A percentile compares a stretch with the other conserved stretches of the same genome.
phyloP scores from a whole-genome alignment of 106 monocot genomes.

The Dendrobium chrysotoxum region DNA sequence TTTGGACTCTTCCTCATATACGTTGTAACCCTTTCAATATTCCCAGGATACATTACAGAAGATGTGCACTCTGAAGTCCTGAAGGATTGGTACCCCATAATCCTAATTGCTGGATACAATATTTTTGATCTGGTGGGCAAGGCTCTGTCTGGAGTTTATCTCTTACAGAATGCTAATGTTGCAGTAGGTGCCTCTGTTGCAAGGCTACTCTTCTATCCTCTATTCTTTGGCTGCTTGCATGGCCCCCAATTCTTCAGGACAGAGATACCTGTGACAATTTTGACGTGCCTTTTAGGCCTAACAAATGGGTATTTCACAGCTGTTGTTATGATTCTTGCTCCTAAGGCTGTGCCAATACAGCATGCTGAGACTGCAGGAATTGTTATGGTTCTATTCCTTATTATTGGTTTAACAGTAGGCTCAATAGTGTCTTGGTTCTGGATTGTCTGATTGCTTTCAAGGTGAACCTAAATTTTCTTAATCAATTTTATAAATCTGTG shows the following conservation, averaged over 20 bases:
- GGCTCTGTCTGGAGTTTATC: slow-evolving; percentile 31
- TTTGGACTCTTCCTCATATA: slow-evolving; percentile 46
- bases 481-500: not conserved
- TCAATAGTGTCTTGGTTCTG: slow-evolving; percentile 50
- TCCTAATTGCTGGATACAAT: slow-evolving; percentile 45
- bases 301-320: slow-evolving; percentile 54
- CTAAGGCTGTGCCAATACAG: slow-evolving; percentile 52
- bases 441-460: slow-evolving; percentile 22
- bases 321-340: slow-evolving; percentile 49
- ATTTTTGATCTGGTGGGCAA: slow-evolving; percentile 51
- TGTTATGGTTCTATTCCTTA: slow-evolving; percentile 39
- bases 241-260: slow-evolving; percentile 42
- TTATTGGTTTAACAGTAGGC: slow-evolving; percentile 23
- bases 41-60: slow-evolving; percentile 56
- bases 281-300: slow-evolving; percentile 49
- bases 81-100: slow-evolving; percentile 55
- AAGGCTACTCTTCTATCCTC: slow-evolving; percentile 48
- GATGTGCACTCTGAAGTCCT: slow-evolving; percentile 48
- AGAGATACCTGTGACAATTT: slow-evolving; percentile 32
- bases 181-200: slow-evolving; percentile 26
- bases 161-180: slow-evolving; percentile 24
- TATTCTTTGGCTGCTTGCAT: slow-evolving; percentile 38
- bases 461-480: not conserved
- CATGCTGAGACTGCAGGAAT: slow-evolving; percentile 58
- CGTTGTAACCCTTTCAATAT: slow-evolving; percentile 42